Conservation (phyloP, 2,329 filamentous ascomycete genomes). For the Aspergillus jensenii region DNA sequence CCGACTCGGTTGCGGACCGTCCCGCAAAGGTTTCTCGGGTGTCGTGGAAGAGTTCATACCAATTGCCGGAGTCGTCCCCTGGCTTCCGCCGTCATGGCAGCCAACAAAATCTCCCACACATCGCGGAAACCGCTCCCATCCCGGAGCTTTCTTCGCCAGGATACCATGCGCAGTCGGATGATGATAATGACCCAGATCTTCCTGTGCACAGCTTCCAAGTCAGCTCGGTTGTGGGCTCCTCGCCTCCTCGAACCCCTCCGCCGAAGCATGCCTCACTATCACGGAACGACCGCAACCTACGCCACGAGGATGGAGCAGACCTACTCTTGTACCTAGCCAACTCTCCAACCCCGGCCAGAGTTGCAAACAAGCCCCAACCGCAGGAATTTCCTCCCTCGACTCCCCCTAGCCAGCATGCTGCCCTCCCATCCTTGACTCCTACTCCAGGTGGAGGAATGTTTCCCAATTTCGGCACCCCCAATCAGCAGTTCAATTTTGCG, state of each 20-base stretch:
- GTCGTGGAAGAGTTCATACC: conserved; percentile 75
- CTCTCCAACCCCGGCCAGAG: conserved; percentile 81
- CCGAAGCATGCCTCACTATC: conserved; percentile 55
- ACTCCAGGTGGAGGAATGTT: conserved; percentile 69
- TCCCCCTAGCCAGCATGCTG: conserved; percentile 65
- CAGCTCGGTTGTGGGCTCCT: conserved; percentile 65
- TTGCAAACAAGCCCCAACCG: conserved; percentile 45
- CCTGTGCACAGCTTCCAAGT: conserved; percentile 53
- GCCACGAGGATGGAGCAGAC: conserved; percentile 78
- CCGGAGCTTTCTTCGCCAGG: conserved; percentile 60
- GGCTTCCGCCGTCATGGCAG: conserved; percentile 72
- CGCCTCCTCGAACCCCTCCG: conserved; percentile 80
- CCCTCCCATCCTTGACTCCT: conserved; percentile 51
- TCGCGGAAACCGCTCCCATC: conserved; percentile 68
- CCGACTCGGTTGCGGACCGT: conserved; percentile 56
- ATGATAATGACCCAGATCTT: conserved; percentile 81
- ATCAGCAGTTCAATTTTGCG: conserved; percentile 85
- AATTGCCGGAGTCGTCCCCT: conserved; percentile 82
- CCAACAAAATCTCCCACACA: conserved; percentile 78
- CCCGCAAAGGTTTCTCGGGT: conserved; percentile 60
- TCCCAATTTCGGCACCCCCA: conserved; percentile 73
- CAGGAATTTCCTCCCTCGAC: conserved; percentile 66
- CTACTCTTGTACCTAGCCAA: conserved; percentile 81
- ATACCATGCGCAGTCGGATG: conserved; percentile 50
- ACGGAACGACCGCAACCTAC: conserved; percentile 51